Base-by-base conservation (phyloP, 306 rosid species). In the Rosa multiflora region DNA sequence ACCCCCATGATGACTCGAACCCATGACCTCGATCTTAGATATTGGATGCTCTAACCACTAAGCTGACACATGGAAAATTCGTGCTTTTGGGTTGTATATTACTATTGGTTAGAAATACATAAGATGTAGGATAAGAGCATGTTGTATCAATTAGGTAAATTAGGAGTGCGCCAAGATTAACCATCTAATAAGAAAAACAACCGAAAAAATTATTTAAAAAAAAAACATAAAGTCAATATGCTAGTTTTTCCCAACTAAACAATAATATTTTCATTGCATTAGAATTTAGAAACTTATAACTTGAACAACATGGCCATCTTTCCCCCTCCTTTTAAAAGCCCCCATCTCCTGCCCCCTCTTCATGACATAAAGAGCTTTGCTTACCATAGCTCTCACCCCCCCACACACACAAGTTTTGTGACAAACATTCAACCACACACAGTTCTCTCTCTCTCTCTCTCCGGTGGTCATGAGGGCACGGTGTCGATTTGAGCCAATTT, bases 401-500 rank as follows among this genome's bases (percentile, higher is more conserved):
- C 35, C 35, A 32, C 35, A 63, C 70, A 61, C 67, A 64, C 70
- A 67, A 39, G 29, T 39, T 39, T 43, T 67, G 72, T 67, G 26
- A 56, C 71, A 29, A 43, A 67, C 77, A 53, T 42, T 35, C 40
- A 80, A 78, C 70, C 39, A 44, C 26, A 78, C 48, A 53, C 47
- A 67, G 32, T 35, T 68, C 23, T 42, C 32, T 12, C 44, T 6
- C 80, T 8, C 29, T 18, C 51, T 68, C 21, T 32, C 49, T 42
- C 8, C 4, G 3, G 58, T 51, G 53, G 43, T 81, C 73, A 92
- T 89, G 98, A 91, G 88, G 70, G 89, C 88, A 76, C 82, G 78
- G 47, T 81, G 66, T 6, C 88, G 51, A 53, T 95, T 95, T 72
- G 67, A 88, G 17, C 86, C 96, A 2, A 85, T 95, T 69, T 86